These are phyloP conservation scores for Herpotrichia juniperi DNA, from an alignment of 2,329 filamentous ascomycete species.

Conservation along the genomic window DNA sequence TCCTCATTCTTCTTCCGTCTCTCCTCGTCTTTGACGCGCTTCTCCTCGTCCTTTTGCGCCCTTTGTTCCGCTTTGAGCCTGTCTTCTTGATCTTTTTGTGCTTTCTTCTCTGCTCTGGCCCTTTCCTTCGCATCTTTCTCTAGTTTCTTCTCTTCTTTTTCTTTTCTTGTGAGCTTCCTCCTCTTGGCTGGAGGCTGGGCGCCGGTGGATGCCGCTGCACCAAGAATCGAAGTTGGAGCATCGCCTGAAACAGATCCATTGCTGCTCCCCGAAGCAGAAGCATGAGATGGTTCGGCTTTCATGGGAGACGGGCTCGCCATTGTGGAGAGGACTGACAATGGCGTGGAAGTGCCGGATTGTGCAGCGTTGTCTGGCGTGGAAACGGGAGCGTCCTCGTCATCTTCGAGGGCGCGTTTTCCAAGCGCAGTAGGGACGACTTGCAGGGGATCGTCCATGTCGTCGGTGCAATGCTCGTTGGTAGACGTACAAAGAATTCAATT, in stretches of 20 bases:
- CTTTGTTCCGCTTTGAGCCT: constrained; percentile 39
- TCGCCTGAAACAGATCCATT: constrained; percentile 11
- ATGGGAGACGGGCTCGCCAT: constrained; percentile 40
- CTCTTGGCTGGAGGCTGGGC: constrained; percentile 47
- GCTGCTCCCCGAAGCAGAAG: constrained; percentile 21
- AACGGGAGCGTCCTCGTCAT: constrained; percentile 26
- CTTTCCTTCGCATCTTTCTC: constrained; percentile 48
- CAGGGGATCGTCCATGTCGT: constrained; percentile 36
- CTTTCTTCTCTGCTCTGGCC: constrained; percentile 42
- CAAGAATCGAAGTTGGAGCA: constrained; percentile 8
- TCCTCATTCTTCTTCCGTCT: constrained; percentile 41
- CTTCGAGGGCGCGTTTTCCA: constrained; percentile 42
- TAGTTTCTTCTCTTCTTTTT: constrained; percentile 47
- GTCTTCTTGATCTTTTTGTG: constrained; percentile 41
- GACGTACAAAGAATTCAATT: background rate
- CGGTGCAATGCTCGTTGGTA: background rate
- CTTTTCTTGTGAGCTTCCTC: constrained; percentile 49
- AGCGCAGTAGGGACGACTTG: constrained; percentile 21
- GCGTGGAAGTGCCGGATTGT: constrained; percentile 35
- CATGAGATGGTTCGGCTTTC: constrained; percentile 16
- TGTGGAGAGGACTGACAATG: constrained; percentile 38
- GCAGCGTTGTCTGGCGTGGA: constrained; percentile 35
- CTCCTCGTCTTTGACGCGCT: constrained; percentile 39
- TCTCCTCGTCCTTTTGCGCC: constrained; percentile 41
- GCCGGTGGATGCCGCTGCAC: constrained; percentile 19